Evolutionary conservation across 139 green algal genomes (phyloP).

Genomic region (Nannochloris sp.): DNA sequence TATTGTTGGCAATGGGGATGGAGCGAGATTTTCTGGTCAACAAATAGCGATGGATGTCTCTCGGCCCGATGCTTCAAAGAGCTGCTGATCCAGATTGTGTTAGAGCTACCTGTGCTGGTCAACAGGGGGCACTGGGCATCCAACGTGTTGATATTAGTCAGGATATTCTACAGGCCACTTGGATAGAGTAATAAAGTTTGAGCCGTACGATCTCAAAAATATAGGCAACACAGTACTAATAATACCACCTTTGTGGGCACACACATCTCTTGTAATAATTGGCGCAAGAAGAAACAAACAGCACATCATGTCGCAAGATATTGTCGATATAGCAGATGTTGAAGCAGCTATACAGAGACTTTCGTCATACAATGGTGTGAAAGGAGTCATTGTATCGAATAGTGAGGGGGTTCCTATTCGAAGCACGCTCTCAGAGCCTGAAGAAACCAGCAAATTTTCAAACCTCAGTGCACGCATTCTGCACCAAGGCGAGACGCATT

Average conservation of each 20-base stretch:
- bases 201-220: no score
- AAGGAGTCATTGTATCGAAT: slow-evolving; percentile 76
- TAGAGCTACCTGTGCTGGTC: neutral
- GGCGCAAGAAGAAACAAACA: neutral
- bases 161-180: neutral
- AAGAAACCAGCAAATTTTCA: slow-evolving; percentile 59
- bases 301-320: slow-evolving; percentile 13
- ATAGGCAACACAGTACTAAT: no score
- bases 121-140: neutral
- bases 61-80: no score
- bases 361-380: slow-evolving; percentile 50
- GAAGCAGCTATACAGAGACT: slow-evolving; percentile 73
- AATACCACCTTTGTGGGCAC: no score
- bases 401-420: slow-evolving; percentile 77
- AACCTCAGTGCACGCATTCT: slow-evolving; percentile 51
- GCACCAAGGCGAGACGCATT: slow-evolving; percentile 57
- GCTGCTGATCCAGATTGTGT: no score
- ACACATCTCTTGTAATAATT: no score
- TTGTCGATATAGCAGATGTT: slow-evolving; percentile 58
- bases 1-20: no score
- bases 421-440: slow-evolving; percentile 65
- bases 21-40: no score
- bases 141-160: neutral
- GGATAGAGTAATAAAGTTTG: no score
- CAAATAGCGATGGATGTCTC: no score